These are phyloP conservation scores for Crocinoboletus sp. DNA, from an alignment of 1,284 basidiomycete genomes.

Conservation along the genomic window DNA sequence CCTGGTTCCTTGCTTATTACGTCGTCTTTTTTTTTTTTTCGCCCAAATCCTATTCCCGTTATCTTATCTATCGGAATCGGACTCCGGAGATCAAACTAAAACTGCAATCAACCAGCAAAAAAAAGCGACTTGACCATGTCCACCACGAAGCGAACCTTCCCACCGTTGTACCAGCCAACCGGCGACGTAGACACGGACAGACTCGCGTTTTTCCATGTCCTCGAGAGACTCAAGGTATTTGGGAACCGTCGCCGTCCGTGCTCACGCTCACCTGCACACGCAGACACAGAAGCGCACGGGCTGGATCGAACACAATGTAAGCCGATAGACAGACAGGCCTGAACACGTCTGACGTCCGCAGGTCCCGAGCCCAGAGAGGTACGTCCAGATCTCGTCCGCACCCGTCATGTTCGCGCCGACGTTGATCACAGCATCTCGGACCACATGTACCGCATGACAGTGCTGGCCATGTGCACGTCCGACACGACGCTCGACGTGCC, in stretches of 20 bases:
- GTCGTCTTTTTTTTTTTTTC: no score
- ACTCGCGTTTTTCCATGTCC: constrained; percentile 84
- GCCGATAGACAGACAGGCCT: constrained; percentile 18
- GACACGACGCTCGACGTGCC: constrained; percentile 70
- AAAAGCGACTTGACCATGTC: background rate
- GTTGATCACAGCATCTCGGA: constrained; percentile 74
- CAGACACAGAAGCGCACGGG: constrained; percentile 94
- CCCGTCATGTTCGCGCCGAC: background rate
- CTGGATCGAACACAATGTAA: constrained; percentile 82
- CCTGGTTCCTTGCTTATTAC: constrained; percentile 1
- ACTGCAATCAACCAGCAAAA: no score
- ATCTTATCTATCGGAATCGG: constrained; percentile 33
- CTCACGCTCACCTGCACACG: background rate
- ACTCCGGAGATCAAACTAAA: constrained; percentile 26
- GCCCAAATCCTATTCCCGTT: constrained; percentile 6
- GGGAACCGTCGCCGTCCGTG: background rate
- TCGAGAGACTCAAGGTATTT: constrained; percentile 81
- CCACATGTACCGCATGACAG: constrained; percentile 97
- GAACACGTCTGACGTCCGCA: constrained; percentile 29
- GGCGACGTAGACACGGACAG: constrained; percentile 61
- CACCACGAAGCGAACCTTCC: constrained; percentile 37
- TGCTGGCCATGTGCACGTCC: constrained; percentile 82
- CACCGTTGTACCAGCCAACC: constrained; percentile 50
- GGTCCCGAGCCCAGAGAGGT: constrained; percentile 83
- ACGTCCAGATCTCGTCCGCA: constrained; percentile 1